Evolutionary conservation across 202 grass and related monocot species (phyloP).

Genomic region (Eragrostis tef): DNA sequence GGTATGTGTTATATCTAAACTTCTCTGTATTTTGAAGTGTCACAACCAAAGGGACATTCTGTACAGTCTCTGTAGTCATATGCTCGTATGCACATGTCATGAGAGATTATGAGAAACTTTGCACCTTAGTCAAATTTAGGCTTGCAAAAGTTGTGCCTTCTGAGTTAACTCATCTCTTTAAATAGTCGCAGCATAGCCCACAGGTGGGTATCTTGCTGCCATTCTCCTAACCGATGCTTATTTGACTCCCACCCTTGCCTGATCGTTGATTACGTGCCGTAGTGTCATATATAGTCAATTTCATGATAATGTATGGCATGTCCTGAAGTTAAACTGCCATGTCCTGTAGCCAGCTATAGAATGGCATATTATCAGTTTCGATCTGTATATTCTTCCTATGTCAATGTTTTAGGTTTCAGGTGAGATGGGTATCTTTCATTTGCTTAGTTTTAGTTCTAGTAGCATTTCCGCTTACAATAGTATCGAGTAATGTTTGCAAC

Average conservation of each 20-base stretch:
- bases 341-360: background rate
- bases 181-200: background rate
- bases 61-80: background rate
- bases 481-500: background rate
- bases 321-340: background rate
- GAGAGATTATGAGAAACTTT: background rate
- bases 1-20: background rate
- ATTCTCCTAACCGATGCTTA: background rate
- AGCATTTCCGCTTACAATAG: background rate
- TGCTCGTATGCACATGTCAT: background rate
- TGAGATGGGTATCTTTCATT: background rate
- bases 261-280: background rate
- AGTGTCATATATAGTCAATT: background rate
- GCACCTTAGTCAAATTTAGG: background rate
- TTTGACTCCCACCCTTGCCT: background rate
- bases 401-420: background rate
- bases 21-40: background rate
- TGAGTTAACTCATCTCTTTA: background rate
- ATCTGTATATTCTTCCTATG: background rate
- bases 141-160: background rate
- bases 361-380: background rate
- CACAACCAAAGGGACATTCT: background rate
- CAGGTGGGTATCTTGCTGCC: background rate
- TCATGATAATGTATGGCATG: background rate
- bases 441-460: background rate